Percentiles rank a stretch among this genome's conserved stretches.
Evolutionary conservation across 345 rosid genomes (phyloP).

Genomic region (Eucalyptus sp.): DNA sequence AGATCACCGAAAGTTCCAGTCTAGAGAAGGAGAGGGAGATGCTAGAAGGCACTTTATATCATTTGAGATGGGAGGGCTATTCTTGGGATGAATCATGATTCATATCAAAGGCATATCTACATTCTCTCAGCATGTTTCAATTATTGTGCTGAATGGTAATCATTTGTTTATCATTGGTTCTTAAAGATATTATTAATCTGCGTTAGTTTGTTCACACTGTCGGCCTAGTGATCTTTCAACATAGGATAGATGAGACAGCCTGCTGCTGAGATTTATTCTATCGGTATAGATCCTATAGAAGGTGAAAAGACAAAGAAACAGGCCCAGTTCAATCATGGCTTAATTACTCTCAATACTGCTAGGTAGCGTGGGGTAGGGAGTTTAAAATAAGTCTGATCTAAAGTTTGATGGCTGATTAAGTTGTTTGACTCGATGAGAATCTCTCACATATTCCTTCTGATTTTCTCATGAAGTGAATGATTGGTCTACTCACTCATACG

Average conservation of each 20-base stretch:
- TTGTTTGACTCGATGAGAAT: neutral
- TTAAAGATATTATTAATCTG: neutral
- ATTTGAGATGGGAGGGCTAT: neutral
- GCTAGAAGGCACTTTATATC: neutral
- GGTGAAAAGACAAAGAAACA: neutral
- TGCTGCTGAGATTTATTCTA: neutral
- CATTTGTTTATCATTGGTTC: neutral
- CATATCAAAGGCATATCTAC: neutral
- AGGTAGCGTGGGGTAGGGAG: accelerated
- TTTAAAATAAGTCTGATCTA: neutral
- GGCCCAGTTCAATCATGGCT: neutral
- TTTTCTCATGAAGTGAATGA: neutral
- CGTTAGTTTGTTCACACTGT: neutral
- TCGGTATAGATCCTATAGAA: neutral
- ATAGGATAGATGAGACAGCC: neutral
- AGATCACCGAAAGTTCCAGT: neutral
- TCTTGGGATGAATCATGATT: neutral
- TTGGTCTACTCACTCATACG: neutral
- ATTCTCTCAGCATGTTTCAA: neutral
- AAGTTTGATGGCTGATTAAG: neutral
- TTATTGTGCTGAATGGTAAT: neutral
- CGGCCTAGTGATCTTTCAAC: neutral
- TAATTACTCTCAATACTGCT: neutral
- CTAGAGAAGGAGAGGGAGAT: neutral
- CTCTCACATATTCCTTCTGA: neutral